phyloP scores from a whole-genome alignment of 1,139 yeast genomes.

The Arxiozyma slooffiae region DNA sequence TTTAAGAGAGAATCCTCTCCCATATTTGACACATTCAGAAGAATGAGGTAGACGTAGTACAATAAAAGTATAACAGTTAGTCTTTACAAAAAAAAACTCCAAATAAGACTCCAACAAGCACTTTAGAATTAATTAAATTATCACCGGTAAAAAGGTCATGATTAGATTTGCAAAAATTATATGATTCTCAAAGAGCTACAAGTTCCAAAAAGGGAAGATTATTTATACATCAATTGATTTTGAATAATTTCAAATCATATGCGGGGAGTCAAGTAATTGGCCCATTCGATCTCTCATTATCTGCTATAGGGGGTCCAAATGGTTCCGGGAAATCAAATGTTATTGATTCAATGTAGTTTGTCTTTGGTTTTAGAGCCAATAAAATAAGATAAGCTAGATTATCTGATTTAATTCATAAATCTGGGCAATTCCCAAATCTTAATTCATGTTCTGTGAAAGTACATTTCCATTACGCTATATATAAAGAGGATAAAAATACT shows the following conservation, averaged over 20 bases:
- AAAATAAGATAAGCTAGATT: constrained; percentile 95
- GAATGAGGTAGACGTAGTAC: constrained; percentile 25
- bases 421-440: constrained; percentile 58
- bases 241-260: constrained; percentile 87
- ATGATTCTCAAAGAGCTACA: constrained; percentile 22
- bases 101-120: constrained; percentile 8
- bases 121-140: constrained; percentile 33
- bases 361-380: constrained; percentile 91
- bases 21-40: constrained; percentile 10
- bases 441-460: constrained; percentile 84
- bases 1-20: constrained; percentile 3
- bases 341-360: constrained; percentile 89
- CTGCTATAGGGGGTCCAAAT: constrained; percentile 98
- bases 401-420: constrained; percentile 82
- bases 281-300: constrained; percentile 85
- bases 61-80: constrained; percentile 23
- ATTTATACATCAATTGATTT: constrained; percentile 61
- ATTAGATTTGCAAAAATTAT: constrained; percentile 26
- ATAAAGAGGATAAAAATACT: constrained; percentile 36
- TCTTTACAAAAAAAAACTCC: constrained; percentile 31
- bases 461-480: constrained; percentile 73
- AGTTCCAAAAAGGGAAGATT: constrained; percentile 36
- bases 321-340: constrained; percentile 98
- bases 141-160: constrained; percentile 34
- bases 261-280: constrained; percentile 94